Evolutionary conservation across 108 stramenopile genomes (phyloP).

Genomic region (Nannochloropsis salina): DNA sequence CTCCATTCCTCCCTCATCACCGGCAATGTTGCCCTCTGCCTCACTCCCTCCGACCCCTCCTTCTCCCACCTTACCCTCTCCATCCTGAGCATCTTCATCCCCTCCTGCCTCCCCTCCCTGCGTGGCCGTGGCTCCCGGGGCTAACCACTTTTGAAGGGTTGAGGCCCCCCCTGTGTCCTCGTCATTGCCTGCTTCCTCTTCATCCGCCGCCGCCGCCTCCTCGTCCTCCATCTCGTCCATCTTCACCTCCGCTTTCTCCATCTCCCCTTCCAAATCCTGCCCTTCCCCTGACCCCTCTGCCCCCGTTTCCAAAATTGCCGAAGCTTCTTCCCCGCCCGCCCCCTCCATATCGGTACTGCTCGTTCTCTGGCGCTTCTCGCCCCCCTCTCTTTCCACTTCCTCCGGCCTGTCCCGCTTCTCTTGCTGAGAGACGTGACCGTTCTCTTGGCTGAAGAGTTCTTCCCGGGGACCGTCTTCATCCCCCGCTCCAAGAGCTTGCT

Average conservation of each 20-base stretch:
- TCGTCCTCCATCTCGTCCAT: background rate
- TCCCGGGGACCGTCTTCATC: background rate
- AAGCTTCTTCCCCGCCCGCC: background rate
- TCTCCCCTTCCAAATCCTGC: slow-evolving; percentile 1
- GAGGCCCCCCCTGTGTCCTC: background rate
- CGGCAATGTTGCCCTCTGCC: no score
- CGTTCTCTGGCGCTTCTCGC: background rate
- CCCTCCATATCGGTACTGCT: background rate
- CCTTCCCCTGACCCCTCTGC: background rate
- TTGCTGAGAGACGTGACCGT: background rate
- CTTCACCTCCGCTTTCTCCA: slow-evolving; percentile 18
- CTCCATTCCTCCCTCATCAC: no score
- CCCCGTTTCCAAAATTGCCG: background rate
- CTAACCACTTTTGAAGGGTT: slow-evolving; percentile 25
- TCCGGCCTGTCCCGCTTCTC: background rate
- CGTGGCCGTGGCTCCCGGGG: slow-evolving; percentile 21
- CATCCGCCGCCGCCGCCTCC: slow-evolving; percentile 24
- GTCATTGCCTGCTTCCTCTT: background rate
- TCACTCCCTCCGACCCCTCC: background rate
- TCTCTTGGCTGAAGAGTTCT: background rate
- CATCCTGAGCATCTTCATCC: background rate
- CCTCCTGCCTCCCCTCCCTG: background rate
- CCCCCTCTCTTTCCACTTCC: background rate
- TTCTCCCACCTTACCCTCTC: background rate
- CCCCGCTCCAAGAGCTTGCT: background rate